These are phyloP conservation scores for Russula brevipes DNA, from an alignment of 768 basidiomycete species.

Conservation along the genomic window DNA sequence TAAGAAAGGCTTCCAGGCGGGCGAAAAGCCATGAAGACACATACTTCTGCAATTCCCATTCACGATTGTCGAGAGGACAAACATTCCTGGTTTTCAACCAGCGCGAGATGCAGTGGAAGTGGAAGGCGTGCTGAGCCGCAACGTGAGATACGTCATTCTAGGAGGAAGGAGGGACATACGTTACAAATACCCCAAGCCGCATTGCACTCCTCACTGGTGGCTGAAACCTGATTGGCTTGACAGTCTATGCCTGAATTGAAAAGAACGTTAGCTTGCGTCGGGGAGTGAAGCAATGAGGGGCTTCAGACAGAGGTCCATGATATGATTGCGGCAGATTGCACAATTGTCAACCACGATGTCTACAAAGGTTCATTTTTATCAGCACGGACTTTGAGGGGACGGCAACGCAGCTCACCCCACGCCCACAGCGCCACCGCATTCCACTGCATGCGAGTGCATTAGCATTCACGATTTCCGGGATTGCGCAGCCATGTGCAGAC, in stretches of 20 bases:
- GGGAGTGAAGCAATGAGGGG: background rate
- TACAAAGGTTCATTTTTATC: constrained; percentile 31
- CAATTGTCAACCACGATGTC: constrained; percentile 99
- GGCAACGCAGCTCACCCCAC: constrained; percentile 62
- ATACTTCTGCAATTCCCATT: constrained; percentile 96
- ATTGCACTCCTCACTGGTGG: constrained; percentile 94
- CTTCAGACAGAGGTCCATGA: constrained; percentile 96
- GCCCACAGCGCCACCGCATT: constrained; percentile 98
- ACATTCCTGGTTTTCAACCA: constrained; percentile 99
- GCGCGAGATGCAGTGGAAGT: constrained; percentile 98
- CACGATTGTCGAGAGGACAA: constrained; percentile 90
- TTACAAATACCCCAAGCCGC: constrained; percentile 99
- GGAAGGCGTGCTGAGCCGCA: constrained; percentile 81
- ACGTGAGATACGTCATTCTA: background rate
- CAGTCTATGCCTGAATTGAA: constrained; percentile 85
- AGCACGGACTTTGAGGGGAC: background rate
- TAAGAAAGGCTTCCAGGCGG: background rate
- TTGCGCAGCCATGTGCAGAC: constrained; percentile 38
- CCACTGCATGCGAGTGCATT: constrained; percentile 57
- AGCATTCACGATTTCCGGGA: background rate
- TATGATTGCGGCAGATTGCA: constrained; percentile 99
- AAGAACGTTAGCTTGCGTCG: constrained; percentile 6
- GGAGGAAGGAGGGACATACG: constrained; percentile 41
- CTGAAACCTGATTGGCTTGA: constrained; percentile 97
- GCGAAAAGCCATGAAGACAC: constrained; percentile 30